Base-by-base conservation (phyloP, 495 filamentous ascomycete species). In the Talaromyces stipitatus region DNA sequence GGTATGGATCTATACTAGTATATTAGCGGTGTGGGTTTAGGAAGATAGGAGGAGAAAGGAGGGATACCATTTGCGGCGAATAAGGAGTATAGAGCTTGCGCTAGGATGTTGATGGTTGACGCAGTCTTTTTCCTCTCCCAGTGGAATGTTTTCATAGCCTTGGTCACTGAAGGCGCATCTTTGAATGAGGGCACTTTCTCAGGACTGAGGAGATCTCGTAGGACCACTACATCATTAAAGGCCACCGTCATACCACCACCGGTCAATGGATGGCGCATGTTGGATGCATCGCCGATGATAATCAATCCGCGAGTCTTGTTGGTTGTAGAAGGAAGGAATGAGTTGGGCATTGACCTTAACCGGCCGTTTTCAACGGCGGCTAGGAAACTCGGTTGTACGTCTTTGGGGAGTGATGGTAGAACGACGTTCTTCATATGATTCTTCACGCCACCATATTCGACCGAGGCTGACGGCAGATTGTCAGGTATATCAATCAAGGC, bases 181-280 rank as follows among this genome's bases (percentile, higher is more conserved):
- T 75, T 79, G n/a, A 98, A 74, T 60, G 78, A 72, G 2, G 90
- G 88, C 4, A 95, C 77, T 0, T 68, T 64, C 46, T 80, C 70
- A 0, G 88, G 90, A 53, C 77, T 78, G 1, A 96, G 80, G 26
- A 96, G 69, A 1, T 85, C 78, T 11, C 82, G 72, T n/a, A 97
- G 76, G 0, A 92, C 69, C 7, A 90, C 80, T 1, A 86, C 92
- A 69, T 97, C 92, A 65, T 89, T 91, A 65, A 97, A 84, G 3
- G 89, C 92, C 0, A 97, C 92, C 0, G 92, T 96, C 92, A 97
- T 97, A 60, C 92, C 92, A 61, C 92, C 92, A 54, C 92, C 92
- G 0, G 92, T 97, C 11, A 97, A 75, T 0, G 92, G 92, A 73
- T 97, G 92, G 4, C 92, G 88, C 92, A 97, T 97, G 72, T 97